Evolutionary conservation across 106 monocot genomes (phyloP), one percentile per base, ranked within the genome.

Genomic region (Dendrobium nobile): DNA sequence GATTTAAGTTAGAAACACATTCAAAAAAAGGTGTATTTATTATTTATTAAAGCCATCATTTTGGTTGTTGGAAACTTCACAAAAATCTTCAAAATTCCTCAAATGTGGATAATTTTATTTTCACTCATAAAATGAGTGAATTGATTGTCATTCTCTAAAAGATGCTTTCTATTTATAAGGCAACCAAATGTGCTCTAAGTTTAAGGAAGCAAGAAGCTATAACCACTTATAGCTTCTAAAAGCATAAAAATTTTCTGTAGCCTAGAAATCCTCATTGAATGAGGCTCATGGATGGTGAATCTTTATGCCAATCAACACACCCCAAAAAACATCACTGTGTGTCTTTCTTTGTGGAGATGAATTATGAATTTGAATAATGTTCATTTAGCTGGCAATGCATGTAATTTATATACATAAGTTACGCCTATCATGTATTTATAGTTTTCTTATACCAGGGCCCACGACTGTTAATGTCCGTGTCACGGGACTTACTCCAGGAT

Each of bases 401-500:
- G 2, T 61, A 74, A 74, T 16, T 20, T 13, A 44, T 15, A 44
- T n/a, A 13, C 42, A 20, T 31, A 9, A 42, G 61, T 22, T 42
- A 5, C 20, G 16, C 9, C 64, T 72, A 0, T 74, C 0, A 68
- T 72, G 1, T 55, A 44, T 43, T 37, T 43, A 72, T 28, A 51
- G 51, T 77, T 51, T 40, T 44, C 61, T 84, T 79, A 26, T 44
- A 59, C 24, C 75, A 93, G 91, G 94, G 77, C 91, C 94, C 0
- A 94, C 94, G 18, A 91, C 91, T 11, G 91, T 94, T 47, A 89
- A 88, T 7, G 88, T 87, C 44, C 77, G 79, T 72, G 75, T 94
- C n/a, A 84, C 91, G 58, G 94, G 94, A 18, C 91, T 94, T 33
- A 83, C 86, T 18, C 89, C 94, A 40, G 94, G 94, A n/a, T 83